A percentile compares a stretch with the other conserved stretches of the same genome.
Evolutionary conservation across 1,139 yeast species (phyloP).

Genomic region (Hansenula lynferdii): DNA sequence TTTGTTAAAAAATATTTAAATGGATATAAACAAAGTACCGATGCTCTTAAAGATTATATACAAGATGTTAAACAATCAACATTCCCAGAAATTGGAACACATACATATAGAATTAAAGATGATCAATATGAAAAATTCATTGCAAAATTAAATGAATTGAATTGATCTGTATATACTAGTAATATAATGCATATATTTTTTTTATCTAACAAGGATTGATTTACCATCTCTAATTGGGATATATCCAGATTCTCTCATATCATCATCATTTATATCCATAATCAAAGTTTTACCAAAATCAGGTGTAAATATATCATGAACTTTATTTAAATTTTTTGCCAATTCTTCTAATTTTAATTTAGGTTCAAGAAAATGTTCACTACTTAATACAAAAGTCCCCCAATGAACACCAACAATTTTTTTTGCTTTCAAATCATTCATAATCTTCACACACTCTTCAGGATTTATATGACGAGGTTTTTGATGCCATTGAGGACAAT

Average conservation of each 20-base stretch:
- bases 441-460: conserved; percentile 64
- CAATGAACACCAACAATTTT: conserved; percentile 87
- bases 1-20: conserved; percentile 71
- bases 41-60: conserved; percentile 50
- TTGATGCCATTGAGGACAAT: conserved; percentile 94
- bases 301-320: conserved; percentile 42
- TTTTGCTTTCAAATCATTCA: conserved; percentile 54
- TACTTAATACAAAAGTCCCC: conserved; percentile 90
- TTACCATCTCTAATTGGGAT: conserved; percentile 26
- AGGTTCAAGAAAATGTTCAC: conserved; percentile 86
- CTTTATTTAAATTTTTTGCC: conserved; percentile 28
- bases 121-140: conserved; percentile 53
- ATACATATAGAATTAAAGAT: conserved; percentile 68
- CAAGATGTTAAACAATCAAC: conserved; percentile 46
- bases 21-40: conserved; percentile 43
- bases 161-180: no score
- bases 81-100: conserved; percentile 62
- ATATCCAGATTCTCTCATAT: conserved; percentile 10
- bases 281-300: conserved; percentile 47
- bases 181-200: no score
- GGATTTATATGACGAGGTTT: conserved; percentile 87
- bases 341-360: conserved; percentile 40
- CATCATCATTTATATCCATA: conserved; percentile 26
- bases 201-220: no score
- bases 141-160: conserved; percentile 17